phyloP scores from a whole-genome alignment of 2,329 filamentous ascomycete species.

The Pseudogymnoascus sp. region DNA sequence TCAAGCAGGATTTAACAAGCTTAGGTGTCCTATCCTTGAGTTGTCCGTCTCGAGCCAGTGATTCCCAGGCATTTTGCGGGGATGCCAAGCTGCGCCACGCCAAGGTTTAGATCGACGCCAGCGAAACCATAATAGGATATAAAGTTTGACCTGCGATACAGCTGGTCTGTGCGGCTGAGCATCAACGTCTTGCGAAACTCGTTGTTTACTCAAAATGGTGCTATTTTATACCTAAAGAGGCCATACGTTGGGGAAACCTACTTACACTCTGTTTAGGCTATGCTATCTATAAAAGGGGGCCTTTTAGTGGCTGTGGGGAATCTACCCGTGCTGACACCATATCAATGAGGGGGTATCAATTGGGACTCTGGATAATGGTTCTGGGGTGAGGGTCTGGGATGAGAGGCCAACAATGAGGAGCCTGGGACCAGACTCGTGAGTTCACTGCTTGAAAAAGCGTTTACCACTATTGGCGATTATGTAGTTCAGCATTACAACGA shows the following conservation, averaged over 20 bases:
- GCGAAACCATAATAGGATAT: conserved; percentile 2
- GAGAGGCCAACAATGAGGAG: neutral
- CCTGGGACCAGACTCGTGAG: neutral
- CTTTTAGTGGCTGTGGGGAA: neutral
- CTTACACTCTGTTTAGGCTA: neutral
- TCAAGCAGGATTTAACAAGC: neutral
- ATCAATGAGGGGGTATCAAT: neutral
- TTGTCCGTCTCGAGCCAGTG: neutral
- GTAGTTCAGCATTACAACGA: neutral
- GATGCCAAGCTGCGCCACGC: conserved; percentile 4
- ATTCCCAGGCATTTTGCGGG: neutral
- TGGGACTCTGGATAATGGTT: too few relatives aligned
- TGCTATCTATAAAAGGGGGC: neutral
- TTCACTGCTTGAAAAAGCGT: neutral
- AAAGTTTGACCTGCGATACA: neutral
- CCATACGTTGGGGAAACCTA: neutral
- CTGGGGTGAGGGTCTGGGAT: too few relatives aligned
- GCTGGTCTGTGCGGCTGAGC: neutral
- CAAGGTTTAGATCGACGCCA: neutral
- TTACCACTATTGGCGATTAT: neutral
- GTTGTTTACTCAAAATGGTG: neutral
- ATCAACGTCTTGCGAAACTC: neutral
- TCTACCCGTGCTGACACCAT: neutral
- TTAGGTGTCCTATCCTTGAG: neutral
- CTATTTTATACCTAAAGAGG: neutral